A percentile compares a stretch with the other conserved stretches of the same genome.
Evolutionary conservation across 139 green algal genomes (phyloP).

Genomic region (Closterium sp.): DNA sequence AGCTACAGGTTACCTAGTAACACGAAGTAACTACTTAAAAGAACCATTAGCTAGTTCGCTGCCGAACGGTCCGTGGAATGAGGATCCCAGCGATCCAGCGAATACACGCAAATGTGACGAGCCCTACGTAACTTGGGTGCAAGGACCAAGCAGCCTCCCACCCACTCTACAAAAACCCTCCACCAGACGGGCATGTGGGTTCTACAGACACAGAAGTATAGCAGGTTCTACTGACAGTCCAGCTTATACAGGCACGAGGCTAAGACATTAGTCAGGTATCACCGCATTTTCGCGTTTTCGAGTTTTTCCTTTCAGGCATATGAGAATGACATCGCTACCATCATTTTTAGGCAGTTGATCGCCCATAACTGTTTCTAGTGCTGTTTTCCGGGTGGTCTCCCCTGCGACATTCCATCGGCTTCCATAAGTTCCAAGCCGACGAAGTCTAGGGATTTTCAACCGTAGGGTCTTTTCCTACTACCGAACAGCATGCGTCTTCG

Average conservation of each 20-base stretch:
- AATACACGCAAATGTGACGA: no score
- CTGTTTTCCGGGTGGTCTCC: background rate
- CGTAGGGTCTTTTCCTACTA: background rate
- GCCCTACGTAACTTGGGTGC: no score
- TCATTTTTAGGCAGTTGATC: background rate
- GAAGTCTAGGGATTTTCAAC: no score
- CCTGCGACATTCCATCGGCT: background rate
- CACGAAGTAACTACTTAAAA: no score
- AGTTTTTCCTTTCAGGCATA: background rate
- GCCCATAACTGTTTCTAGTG: background rate
- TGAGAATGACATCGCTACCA: background rate
- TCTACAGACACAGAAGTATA: background rate
- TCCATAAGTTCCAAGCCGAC: background rate
- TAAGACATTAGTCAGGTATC: background rate
- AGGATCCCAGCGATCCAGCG: no score
- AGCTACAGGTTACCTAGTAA: no score
- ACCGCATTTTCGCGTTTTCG: background rate
- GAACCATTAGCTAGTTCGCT: no score
- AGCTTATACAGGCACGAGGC: no score
- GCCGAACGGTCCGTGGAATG: no score
- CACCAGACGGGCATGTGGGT: background rate
- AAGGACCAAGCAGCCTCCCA: no score
- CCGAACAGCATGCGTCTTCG: constrained; percentile 18
- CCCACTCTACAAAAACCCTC: background rate
- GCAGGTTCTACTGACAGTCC: no score